phyloP scores from a whole-genome alignment of 139 green algal species.

The Chlamydomonas sphaeroides region DNA sequence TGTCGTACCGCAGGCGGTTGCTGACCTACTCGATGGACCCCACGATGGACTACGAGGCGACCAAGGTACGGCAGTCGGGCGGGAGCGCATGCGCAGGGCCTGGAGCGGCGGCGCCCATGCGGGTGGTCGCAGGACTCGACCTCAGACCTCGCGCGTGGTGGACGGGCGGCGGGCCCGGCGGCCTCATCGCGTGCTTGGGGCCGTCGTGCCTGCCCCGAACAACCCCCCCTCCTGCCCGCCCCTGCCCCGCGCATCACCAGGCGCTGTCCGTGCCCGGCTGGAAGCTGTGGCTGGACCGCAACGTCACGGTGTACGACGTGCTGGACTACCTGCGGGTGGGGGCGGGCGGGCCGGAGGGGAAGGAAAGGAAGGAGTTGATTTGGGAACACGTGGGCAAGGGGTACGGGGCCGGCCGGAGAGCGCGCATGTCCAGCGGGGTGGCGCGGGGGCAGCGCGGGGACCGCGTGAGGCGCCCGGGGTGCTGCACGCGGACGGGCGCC shows the following conservation, averaged over 20 bases:
- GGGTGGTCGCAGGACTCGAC: neutral
- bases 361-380: too few relatives aligned
- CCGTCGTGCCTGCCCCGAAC: too few relatives aligned
- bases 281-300: constrained; percentile 20
- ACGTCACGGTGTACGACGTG: neutral
- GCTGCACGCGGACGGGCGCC: too few relatives aligned
- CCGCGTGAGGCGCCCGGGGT: too few relatives aligned
- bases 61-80: constrained; percentile 5
- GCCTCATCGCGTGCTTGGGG: too few relatives aligned
- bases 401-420: too few relatives aligned
- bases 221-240: too few relatives aligned
- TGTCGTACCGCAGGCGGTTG: neutral
- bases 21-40: constrained; percentile 30
- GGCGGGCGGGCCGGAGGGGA: neutral
- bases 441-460: too few relatives aligned
- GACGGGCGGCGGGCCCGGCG: too few relatives aligned
- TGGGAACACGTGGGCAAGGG: too few relatives aligned
- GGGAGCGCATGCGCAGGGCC: neutral
- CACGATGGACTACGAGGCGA: constrained; percentile 33
- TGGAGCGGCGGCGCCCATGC: neutral
- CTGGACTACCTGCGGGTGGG: constrained; percentile 24
- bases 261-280: constrained; percentile 25
- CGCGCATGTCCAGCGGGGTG: too few relatives aligned
- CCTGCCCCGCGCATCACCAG: neutral
- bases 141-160: too few relatives aligned